Base-by-base conservation (phyloP, 495 filamentous ascomycete species). In the Lasiosphaeris hirsuta region DNA sequence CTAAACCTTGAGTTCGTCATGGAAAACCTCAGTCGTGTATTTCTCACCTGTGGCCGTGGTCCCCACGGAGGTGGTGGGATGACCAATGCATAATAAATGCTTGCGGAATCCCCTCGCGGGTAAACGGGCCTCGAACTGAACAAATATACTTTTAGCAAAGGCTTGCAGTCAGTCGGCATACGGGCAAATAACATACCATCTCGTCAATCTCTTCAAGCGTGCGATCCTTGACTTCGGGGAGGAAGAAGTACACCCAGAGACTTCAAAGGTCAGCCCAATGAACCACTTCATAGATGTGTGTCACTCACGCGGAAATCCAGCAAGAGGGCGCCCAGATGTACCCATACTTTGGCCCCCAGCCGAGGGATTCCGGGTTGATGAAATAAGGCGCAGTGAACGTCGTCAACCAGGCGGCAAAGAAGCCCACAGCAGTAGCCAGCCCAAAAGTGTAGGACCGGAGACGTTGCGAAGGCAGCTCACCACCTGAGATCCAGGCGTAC, bases 361-460 rank as follows among this genome's bases (percentile, higher is more conserved):
- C 75, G 11, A 84, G 57, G 8, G 74, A 63, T 35, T 65, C 64
- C 0, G 82, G 80, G 58, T 84, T 84, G 64, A 85, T 84, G 62
- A 84, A 84, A 62, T 85, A 84, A 15, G 82, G 76, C 4, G 79
- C 75, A 0, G 79, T 81, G 58, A 84, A 84, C 13, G 77, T 78
- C 1, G 74, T 73, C 47, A 84, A 71, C 81, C 81, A 81, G 23
- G 73, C 78, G 40, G 74, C 74, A 48, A 78, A 66, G 60, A 81
- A 83, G 2, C 77, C 78, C 2, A 82, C 56, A 1, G 75, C 70
- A 0, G 78, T 74, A 0, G 79, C 79, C 15, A 82, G 56, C 36
- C 80, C 80, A 42, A 82, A 81, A 0, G 80, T 82, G 61, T 82
- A 78, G 10, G 73, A 75, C 1, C 81, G 77, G 10, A 83, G 66